Percentiles rank a stretch among this genome's conserved stretches.
These are phyloP conservation scores for Paraglomus brasilianum DNA, from an alignment of 192 early-diverging fungal genomes.

Conservation along the genomic window DNA sequence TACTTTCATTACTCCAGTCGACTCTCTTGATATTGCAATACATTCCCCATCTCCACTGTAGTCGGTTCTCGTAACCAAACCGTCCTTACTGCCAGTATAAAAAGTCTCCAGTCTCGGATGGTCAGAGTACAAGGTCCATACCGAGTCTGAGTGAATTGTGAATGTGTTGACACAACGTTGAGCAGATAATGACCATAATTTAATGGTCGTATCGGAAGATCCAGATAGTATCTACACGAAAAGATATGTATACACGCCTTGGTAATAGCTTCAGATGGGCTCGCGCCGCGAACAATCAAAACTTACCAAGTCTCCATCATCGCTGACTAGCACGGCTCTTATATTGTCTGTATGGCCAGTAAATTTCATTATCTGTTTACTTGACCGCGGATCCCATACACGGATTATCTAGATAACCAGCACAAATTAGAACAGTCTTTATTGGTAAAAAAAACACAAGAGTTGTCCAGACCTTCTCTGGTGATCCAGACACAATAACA, in stretches of 20 bases:
- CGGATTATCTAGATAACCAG: constrained; percentile 59
- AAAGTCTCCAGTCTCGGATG: constrained; percentile 87
- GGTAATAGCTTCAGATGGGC: background rate
- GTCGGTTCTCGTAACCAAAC: constrained; percentile 81
- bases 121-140: constrained; percentile 87
- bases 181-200: constrained; percentile 91
- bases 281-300: background rate
- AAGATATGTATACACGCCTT: background rate
- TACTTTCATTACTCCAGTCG: constrained; percentile 78
- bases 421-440: background rate
- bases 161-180: constrained; percentile 88
- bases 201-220: constrained; percentile 94
- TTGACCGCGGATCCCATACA: constrained; percentile 85
- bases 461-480: constrained; percentile 67
- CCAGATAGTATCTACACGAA: constrained; percentile 76
- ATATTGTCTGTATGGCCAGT: constrained; percentile 97
- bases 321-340: constrained; percentile 79
- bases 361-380: constrained; percentile 71
- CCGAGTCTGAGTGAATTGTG: constrained; percentile 81
- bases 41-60: constrained; percentile 60
- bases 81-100: constrained; percentile 91
- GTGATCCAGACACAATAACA: constrained; percentile 85
- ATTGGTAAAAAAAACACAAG: background rate
- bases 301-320: constrained; percentile 80
- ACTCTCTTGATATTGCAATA: constrained; percentile 85